Evolutionary conservation across 2,329 filamentous ascomycete species (phyloP).

Genomic region (Claviceps humidiphila): DNA sequence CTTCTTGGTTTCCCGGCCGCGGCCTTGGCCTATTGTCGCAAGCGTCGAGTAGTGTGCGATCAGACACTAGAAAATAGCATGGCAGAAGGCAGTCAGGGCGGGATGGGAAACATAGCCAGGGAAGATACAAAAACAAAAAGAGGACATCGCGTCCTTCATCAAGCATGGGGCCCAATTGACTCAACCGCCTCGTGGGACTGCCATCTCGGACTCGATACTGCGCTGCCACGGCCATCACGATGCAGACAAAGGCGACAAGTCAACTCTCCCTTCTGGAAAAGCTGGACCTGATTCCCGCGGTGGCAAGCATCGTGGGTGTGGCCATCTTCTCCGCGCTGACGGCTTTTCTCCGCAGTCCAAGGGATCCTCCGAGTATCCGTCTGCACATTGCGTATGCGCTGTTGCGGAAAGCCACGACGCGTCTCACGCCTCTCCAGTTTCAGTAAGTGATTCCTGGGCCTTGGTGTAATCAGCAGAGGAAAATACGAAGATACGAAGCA

Average conservation of each 20-base stretch:
- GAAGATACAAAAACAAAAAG: not conserved
- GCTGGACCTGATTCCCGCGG: constrained; percentile 10
- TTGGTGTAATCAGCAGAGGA: too few species aligned
- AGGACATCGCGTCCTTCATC: not conserved
- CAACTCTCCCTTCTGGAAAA: constrained; percentile 6
- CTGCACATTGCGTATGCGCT: constrained; percentile 12
- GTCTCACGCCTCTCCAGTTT: constrained; percentile 9
- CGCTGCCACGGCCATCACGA: not conserved
- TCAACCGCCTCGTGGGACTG: not conserved
- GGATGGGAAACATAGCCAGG: too few species aligned
- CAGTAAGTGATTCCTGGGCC: constrained; percentile 6
- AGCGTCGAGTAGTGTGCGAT: too few species aligned
- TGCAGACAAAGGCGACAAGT: not conserved
- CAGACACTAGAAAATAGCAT: not conserved
- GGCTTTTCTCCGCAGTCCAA: constrained; percentile 6
- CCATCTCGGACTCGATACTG: not conserved
- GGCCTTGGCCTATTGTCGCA: too few species aligned
- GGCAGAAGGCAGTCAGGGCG: not conserved
- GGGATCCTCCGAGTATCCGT: constrained; percentile 10
- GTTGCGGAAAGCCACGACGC: constrained; percentile 8
- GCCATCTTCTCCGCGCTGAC: constrained; percentile 7
- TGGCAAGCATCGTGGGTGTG: constrained; percentile 7
- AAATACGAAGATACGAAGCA: too few species aligned
- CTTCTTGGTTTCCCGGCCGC: too few species aligned
- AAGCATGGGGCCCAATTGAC: not conserved